Evolutionary conservation across 208 protist species (phyloP).

Genomic region (Sergeia podlipaevii): DNA sequence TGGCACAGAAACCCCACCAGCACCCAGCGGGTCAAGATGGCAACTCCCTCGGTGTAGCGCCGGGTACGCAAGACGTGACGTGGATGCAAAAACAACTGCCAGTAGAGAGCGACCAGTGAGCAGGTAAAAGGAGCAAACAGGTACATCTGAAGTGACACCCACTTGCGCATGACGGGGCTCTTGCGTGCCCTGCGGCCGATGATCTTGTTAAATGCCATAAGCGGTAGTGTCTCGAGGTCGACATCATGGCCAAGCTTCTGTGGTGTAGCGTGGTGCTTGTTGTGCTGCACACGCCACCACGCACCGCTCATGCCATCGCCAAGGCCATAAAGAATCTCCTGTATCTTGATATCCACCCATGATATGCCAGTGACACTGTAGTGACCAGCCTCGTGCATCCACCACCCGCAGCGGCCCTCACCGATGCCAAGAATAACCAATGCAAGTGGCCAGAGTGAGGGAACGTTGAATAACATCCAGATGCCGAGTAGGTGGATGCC

Average conservation of each 20-base stretch:
- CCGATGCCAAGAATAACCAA: constrained; percentile 51
- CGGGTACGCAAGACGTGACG: constrained; percentile 57
- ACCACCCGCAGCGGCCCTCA: constrained; percentile 76
- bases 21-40: constrained; percentile 41
- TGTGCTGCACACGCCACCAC: constrained; percentile 79
- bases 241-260: constrained; percentile 74
- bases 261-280: constrained; percentile 73
- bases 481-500: constrained; percentile 44
- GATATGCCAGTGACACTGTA: constrained; percentile 58
- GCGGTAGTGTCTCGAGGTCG: constrained; percentile 72
- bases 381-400: constrained; percentile 79
- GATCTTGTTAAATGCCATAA: constrained; percentile 72
- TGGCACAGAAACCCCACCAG: constrained; percentile 31
- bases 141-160: constrained; percentile 64
- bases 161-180: constrained; percentile 33
- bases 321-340: constrained; percentile 63
- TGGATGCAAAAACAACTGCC: constrained; percentile 73
- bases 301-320: constrained; percentile 72
- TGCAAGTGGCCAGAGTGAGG: constrained; percentile 31
- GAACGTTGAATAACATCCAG: constrained; percentile 44
- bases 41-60: constrained; percentile 48
- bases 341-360: constrained; percentile 54
- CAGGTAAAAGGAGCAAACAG: constrained; percentile 67
- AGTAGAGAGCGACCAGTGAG: constrained; percentile 68
- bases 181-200: constrained; percentile 35